Percentiles rank a stretch among this genome's conserved stretches.
These are phyloP conservation scores for Hypoxylon sp. DNA, from an alignment of 2,329 filamentous ascomycete species.

Conservation along the genomic window DNA sequence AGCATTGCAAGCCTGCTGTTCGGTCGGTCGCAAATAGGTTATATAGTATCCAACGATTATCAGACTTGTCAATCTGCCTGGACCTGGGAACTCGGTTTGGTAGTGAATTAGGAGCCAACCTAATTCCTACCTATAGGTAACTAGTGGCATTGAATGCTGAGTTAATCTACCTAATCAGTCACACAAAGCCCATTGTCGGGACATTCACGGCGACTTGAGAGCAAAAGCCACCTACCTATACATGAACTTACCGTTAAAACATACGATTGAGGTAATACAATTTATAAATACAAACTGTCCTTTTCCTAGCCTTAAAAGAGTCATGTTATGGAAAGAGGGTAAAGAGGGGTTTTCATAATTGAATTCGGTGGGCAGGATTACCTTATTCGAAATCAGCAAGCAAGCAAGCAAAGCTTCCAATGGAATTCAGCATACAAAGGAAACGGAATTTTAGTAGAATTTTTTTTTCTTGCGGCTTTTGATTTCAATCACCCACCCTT, in stretches of 20 bases:
- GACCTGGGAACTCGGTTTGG: background rate
- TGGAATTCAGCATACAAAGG: conserved; percentile 19
- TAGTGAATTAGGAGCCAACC: conserved; percentile 17
- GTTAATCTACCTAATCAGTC: conserved; percentile 8
- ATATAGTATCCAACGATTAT: conserved; percentile 10
- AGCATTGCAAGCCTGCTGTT: conserved; percentile 2
- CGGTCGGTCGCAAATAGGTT: conserved; percentile 15
- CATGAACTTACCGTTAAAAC: background rate
- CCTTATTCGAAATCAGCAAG: conserved; percentile 14
- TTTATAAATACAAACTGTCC: background rate
- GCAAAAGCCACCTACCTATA: background rate
- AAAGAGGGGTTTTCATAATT: conserved; percentile 6
- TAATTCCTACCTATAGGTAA: conserved; percentile 11
- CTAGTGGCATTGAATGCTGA: background rate
- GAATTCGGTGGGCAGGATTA: conserved; percentile 17
- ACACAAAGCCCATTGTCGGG: conserved; percentile 19
- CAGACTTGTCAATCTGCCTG: conserved; percentile 8
- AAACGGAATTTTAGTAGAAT: conserved; percentile 7
- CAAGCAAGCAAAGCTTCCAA: conserved; percentile 16
- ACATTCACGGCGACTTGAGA: conserved; percentile 2
- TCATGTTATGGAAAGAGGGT: background rate
- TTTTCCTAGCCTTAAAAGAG: background rate
- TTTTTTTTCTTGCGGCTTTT: background rate
- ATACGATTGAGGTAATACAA: background rate
- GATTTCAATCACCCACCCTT: background rate